These are phyloP conservation scores for Tricholoma matsutake DNA, from an alignment of 768 basidiomycete species.

Conservation along the genomic window DNA sequence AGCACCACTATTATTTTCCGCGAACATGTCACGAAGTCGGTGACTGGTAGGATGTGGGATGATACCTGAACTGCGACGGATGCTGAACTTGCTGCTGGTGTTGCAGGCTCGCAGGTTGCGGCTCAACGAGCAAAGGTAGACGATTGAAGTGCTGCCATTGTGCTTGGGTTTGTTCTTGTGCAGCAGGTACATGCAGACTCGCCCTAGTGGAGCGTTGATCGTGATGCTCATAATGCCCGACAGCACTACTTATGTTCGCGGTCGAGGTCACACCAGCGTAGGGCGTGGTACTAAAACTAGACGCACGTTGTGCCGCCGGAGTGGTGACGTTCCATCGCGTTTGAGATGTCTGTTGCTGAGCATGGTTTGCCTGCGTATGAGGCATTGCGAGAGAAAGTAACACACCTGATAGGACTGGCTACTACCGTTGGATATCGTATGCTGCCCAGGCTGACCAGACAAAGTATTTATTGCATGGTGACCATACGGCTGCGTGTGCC, in stretches of 20 bases:
- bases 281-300: constrained; percentile 2
- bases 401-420: constrained; percentile 15
- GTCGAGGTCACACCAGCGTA: constrained; percentile 19
- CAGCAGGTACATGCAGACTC: background rate
- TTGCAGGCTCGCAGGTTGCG: background rate
- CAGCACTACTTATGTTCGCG: background rate
- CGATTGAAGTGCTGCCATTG: constrained; percentile 15
- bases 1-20: background rate
- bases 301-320: constrained; percentile 17
- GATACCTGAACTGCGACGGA: constrained; percentile 28
- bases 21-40: constrained; percentile 10
- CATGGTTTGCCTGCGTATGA: background rate
- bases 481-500: constrained; percentile 23
- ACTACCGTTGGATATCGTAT: constrained; percentile 11
- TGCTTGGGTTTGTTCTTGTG: background rate
- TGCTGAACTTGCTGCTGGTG: constrained; percentile 3
- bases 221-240: constrained; percentile 6
- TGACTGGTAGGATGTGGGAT: constrained; percentile 30
- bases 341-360: constrained; percentile 12
- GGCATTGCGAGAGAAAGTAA: background rate
- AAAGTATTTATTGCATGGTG: constrained; percentile 4
- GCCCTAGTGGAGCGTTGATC: background rate
- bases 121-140: constrained; percentile 16
- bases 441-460: constrained; percentile 10
- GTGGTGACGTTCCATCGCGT: constrained; percentile 17